Evolutionary conservation across 805 yeast species (phyloP).

Genomic region (Zygotorulaspora sp.): DNA sequence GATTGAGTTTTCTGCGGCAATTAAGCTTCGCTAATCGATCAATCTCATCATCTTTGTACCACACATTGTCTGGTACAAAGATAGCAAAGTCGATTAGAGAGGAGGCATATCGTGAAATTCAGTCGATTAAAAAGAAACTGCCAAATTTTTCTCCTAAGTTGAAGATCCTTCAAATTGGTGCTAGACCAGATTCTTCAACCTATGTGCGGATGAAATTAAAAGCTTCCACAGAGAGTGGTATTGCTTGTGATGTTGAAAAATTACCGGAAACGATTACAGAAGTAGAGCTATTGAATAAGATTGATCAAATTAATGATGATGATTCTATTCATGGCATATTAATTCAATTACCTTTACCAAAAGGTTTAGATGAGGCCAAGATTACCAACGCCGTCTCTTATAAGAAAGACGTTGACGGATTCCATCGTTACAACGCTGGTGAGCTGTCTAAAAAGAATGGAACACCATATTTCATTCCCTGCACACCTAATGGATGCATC

Average conservation of each 20-base stretch:
- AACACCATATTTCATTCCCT: conserved; percentile 65
- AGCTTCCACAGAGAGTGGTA: conserved; percentile 69
- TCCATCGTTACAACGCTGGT: conserved; percentile 72
- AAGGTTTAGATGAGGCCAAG: conserved; percentile 60
- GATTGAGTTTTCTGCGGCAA: conserved; percentile 8
- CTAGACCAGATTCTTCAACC: conserved; percentile 73
- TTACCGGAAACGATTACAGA: conserved; percentile 56
- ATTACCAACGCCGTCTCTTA: conserved; percentile 63
- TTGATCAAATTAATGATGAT: conserved; percentile 55
- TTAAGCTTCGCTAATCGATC: conserved; percentile 6
- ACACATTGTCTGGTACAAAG: conserved; percentile 45
- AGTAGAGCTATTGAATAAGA: conserved; percentile 49
- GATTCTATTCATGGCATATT: conserved; percentile 63
- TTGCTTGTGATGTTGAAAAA: conserved; percentile 55
- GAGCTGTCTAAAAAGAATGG: conserved; percentile 73
- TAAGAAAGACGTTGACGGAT: conserved; percentile 79
- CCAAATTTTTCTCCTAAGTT: conserved; percentile 60
- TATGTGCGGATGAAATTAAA: conserved; percentile 76
- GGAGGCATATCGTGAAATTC: conserved; percentile 40
- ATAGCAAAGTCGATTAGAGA: conserved; percentile 43
- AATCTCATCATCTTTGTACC: conserved; percentile 17
- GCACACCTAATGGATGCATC: conserved; percentile 81
- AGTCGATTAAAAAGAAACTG: conserved; percentile 34
- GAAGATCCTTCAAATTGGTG: conserved; percentile 72
- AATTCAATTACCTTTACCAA: conserved; percentile 74